Percentiles rank a stretch among this genome's conserved stretches.
phyloP scores from a whole-genome alignment of 805 yeast genomes.

The Sungouiella blattae region DNA sequence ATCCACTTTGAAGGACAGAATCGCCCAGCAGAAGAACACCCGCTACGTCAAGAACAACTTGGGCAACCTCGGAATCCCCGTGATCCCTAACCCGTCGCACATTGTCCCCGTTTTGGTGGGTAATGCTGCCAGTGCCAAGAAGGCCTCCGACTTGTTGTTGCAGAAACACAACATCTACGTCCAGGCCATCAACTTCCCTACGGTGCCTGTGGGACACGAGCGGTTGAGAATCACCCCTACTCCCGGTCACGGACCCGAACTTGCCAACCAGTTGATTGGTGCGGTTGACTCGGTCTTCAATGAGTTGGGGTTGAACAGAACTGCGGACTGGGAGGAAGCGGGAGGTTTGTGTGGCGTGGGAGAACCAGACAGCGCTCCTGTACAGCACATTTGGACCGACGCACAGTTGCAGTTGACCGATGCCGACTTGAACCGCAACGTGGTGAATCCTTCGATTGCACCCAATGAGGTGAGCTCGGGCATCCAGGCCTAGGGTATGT shows the following conservation, averaged over 20 bases:
- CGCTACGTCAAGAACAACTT: conserved; percentile 77
- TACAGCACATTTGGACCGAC: conserved; percentile 83
- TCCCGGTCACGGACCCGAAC: conserved; percentile 84
- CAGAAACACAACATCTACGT: conserved; percentile 85
- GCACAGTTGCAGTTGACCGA: conserved; percentile 65
- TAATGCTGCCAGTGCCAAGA: conserved; percentile 87
- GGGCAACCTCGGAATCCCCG: conserved; percentile 77
- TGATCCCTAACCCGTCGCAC: conserved; percentile 95
- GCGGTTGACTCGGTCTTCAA: conserved; percentile 81
- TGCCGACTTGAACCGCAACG: conserved; percentile 63
- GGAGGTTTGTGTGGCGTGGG: conserved; percentile 97
- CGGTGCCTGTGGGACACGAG: conserved; percentile 94
- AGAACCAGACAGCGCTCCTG: conserved; percentile 39
- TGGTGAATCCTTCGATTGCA: conserved; percentile 56
- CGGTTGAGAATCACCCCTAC: conserved; percentile 98
- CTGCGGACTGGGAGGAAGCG: conserved; percentile 65
- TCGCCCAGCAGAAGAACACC: conserved; percentile 80
- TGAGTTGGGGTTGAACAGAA: conserved; percentile 70
- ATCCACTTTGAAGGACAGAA: conserved; percentile 70
- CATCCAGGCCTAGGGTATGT: conserved; percentile 26
- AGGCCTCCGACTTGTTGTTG: conserved; percentile 85
- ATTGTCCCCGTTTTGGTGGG: conserved; percentile 95
- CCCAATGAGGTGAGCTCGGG: conserved; percentile 75
- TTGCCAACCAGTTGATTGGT: conserved; percentile 69
- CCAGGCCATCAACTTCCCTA: conserved; percentile 98